Base-by-base conservation (phyloP, 208 protist genomes). In the Trypanosoma mega region DNA sequence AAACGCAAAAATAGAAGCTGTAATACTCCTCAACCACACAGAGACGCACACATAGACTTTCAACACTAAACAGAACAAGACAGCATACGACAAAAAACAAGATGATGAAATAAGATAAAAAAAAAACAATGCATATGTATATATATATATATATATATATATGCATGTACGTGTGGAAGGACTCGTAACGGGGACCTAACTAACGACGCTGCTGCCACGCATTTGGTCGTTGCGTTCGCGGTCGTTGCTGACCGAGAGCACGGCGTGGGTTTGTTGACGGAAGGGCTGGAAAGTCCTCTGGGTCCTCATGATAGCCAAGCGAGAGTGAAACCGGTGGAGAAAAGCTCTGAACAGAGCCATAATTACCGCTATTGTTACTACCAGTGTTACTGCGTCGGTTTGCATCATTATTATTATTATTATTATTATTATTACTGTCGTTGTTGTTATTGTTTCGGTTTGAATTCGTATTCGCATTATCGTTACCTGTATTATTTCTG, bases 231-330 rank as follows among this genome's bases (percentile, higher is more conserved):
- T 44, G 39, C 11, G 36, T 9, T 12, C 43, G 48, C 69, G 63
- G 11, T 33, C 65, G 3, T 59, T 53, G 50, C 63, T 45, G 6
- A 56, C 47, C 14, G 34, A 27, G 39, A 63, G 14, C 53, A 68
- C 16, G 69, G 23, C 36, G 45, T n/a, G 30, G 9, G 26, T 62
- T 47, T 23, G 46, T 52, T 7, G 64, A 49, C 5, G 64, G 82
- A 8, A 90, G 54, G 24, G 72, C 74, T 1, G 82, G 82, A 41
- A 82, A 90, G 36, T 70, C 43, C 21, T 74, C 73, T 18, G 73
- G 74, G 37, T 72, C 65, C 9, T 69, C 52, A 11, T 57, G 66
- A 8, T 51, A 62, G 4, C 51, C 66, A 6, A 58, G 8, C 12
- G 46, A 26, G 1, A 44, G 9, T 47, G 59, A 34, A 11, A 52